Percentiles rank a stretch among this genome's conserved stretches.
Evolutionary conservation across 164 flowering plant species (phyloP).

Genomic region (Houttuynia cordata): DNA sequence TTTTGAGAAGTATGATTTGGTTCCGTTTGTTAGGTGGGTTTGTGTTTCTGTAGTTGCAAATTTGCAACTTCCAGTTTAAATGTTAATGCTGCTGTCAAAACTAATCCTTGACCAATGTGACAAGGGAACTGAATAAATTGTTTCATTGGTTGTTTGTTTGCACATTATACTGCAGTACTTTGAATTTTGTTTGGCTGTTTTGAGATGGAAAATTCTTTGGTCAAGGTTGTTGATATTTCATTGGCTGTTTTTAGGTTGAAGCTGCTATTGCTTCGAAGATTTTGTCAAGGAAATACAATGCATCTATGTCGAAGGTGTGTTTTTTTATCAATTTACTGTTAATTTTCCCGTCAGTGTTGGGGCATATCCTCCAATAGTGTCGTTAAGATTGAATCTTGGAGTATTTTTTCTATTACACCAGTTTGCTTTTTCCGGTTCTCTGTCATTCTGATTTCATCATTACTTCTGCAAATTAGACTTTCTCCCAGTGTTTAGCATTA

Average conservation of each 20-base stretch:
- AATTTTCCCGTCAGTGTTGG: no score
- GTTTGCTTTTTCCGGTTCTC: slow-evolving; percentile 1
- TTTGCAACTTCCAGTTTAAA: no score
- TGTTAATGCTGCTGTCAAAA: not conserved
- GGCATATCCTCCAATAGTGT: no score
- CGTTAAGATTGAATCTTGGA: no score
- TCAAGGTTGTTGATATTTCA: no score
- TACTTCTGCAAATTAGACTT: slow-evolving; percentile 29
- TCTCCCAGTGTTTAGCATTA: slow-evolving; percentile 53
- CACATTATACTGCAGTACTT: no score
- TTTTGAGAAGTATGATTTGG: no score
- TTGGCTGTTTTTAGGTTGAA: slow-evolving; percentile 46
- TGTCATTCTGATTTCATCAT: not conserved
- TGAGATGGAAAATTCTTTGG: not conserved
- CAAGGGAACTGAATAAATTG: not conserved
- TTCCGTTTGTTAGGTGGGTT: no score
- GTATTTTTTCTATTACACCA: not conserved
- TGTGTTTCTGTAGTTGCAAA: no score
- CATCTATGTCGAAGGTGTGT: slow-evolving; percentile 40
- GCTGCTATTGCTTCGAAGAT: slow-evolving; percentile 52
- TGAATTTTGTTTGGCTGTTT: not conserved
- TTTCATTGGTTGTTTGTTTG: not conserved
- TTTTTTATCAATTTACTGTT: not conserved
- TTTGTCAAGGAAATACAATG: slow-evolving; percentile 43
- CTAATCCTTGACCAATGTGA: not conserved